Evolutionary conservation across 495 filamentous ascomycete species (phyloP).

Genomic region (Xylona heveae): DNA sequence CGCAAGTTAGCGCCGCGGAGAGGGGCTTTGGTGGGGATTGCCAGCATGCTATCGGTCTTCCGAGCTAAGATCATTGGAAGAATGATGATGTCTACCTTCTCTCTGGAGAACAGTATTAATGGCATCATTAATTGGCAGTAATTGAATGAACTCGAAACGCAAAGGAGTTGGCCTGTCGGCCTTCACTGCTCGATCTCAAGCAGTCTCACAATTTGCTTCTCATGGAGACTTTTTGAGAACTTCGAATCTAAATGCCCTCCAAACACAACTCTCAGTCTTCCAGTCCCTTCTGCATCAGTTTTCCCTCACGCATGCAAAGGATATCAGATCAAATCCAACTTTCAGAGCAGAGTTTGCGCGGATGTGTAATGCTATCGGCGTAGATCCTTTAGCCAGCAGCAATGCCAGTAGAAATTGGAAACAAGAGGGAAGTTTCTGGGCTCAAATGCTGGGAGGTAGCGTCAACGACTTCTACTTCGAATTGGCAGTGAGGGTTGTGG

Average conservation of each 20-base stretch:
- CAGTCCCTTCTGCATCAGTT: conserved; percentile 85
- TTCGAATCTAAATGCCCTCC: conserved; percentile 58
- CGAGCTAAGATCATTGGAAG: neutral
- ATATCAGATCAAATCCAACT: conserved; percentile 81
- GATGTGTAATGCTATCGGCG: conserved; percentile 94
- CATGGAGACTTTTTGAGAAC: conserved; percentile 73
- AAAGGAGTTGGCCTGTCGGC: conserved; percentile 79
- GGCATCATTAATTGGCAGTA: no score
- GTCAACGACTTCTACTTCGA: conserved; percentile 99
- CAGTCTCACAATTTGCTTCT: conserved; percentile 63
- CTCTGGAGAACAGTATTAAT: neutral
- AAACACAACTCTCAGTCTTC: conserved; percentile 88
- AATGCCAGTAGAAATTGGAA: conserved; percentile 26
- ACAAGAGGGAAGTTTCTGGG: conserved; percentile 57
- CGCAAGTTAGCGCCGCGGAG: no score
- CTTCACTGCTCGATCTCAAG: conserved; percentile 63
- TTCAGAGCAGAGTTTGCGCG: conserved; percentile 95
- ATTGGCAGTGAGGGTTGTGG: conserved; percentile 79
- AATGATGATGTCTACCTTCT: no score
- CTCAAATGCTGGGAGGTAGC: conserved; percentile 68
- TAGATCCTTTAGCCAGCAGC: conserved; percentile 71
- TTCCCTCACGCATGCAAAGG: conserved; percentile 78
- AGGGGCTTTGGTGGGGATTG: conserved; percentile 2
- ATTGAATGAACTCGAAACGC: conserved; percentile 10
- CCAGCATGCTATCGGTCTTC: neutral